Conservation (phyloP, 352 stramenopile species). For the Bremia lactucae region DNA sequence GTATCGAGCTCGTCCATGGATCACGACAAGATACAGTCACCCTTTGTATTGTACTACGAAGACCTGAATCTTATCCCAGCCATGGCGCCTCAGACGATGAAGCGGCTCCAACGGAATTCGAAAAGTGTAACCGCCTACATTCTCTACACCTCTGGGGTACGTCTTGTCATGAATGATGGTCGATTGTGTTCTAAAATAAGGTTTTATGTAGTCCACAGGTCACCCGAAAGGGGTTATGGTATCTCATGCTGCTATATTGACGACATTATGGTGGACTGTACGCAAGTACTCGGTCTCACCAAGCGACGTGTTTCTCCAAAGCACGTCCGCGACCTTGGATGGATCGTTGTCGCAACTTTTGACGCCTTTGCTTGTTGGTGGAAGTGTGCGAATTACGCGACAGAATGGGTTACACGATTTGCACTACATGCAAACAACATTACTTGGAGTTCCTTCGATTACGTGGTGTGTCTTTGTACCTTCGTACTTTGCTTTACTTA, state of each 20-base stretch:
- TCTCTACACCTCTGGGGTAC: constrained; percentile 60
- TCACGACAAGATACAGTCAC: not conserved
- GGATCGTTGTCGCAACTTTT: constrained; percentile 53
- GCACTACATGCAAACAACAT: constrained; percentile 21
- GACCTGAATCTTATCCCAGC: constrained; percentile 11
- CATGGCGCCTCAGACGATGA: too few species aligned
- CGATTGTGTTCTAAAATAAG: not conserved
- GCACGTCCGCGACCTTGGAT: constrained; percentile 44
- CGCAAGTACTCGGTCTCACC: constrained; percentile 40
- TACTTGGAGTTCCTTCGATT: constrained; percentile 13
- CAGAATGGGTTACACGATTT: constrained; percentile 40
- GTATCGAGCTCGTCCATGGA: constrained; percentile 9
- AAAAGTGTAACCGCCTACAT: constrained; percentile 32
- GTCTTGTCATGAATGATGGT: too few species aligned
- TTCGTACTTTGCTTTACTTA: constrained; percentile 43
- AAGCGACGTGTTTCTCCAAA: constrained; percentile 54
- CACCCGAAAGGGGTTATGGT: constrained; percentile 65
- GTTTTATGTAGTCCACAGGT: constrained; percentile 32
- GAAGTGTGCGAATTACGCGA: constrained; percentile 29
- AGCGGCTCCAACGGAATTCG: not conserved
- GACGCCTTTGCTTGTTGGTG: constrained; percentile 32
- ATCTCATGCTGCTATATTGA: constrained; percentile 45
- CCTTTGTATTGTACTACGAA: constrained; percentile 24
- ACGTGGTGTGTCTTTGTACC: constrained; percentile 48
- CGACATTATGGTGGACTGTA: constrained; percentile 42